Conservation (phyloP, 768 basidiomycete species). For the Wakefieldia striispora region DNA sequence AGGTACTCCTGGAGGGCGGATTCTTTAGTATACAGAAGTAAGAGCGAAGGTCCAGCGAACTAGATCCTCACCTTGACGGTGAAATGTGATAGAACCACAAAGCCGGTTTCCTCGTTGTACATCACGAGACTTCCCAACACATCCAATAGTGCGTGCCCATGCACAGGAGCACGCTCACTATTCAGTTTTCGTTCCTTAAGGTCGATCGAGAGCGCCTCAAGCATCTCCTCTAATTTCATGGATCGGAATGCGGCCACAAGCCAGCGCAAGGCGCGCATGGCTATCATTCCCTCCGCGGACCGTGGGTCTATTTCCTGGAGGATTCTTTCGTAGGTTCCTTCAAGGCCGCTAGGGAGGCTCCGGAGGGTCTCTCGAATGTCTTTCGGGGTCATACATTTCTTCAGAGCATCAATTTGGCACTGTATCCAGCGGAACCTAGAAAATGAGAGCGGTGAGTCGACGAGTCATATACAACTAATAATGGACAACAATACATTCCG, state of each 20-base stretch:
- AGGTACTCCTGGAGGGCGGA: background rate
- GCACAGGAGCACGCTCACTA: background rate
- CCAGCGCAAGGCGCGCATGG: background rate
- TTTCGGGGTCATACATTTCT: background rate
- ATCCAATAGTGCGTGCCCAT: background rate
- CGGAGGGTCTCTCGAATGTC: background rate
- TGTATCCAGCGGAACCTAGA: constrained; percentile 3
- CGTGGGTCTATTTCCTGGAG: background rate
- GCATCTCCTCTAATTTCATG: constrained; percentile 1
- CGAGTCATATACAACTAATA: background rate
- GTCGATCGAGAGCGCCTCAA: background rate
- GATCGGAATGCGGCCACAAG: constrained; percentile 1
- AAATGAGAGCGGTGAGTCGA: background rate
- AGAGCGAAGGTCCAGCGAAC: no score
- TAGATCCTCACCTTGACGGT: background rate
- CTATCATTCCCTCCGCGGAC: background rate
- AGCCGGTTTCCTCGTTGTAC: background rate
- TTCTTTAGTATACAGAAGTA: no score
- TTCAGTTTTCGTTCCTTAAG: background rate
- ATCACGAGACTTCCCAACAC: background rate
- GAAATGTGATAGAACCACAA: background rate
- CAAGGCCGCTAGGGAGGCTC: background rate
- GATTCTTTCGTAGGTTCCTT: constrained; percentile 4
- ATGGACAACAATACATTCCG: background rate
- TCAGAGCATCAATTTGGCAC: background rate